Percentiles rank a stretch among this genome's conserved stretches.
Conservation (phyloP, 2,329 filamentous ascomycete genomes). For the Eutypella sp. region DNA sequence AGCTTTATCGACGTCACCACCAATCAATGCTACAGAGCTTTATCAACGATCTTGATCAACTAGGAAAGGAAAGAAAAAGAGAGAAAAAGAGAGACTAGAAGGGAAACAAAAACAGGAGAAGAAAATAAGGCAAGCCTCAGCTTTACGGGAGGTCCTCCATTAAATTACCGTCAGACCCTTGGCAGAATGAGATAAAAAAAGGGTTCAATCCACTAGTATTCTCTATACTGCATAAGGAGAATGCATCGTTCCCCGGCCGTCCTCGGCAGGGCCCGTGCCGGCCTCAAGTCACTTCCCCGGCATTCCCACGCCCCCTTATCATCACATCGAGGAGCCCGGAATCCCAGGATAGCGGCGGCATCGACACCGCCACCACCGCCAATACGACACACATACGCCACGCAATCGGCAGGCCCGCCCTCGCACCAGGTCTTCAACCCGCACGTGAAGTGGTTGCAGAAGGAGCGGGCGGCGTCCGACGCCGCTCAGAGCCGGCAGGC, state of each 20-base stretch:
- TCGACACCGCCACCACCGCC: slow-evolving; percentile 6
- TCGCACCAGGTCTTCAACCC: slow-evolving; percentile 89
- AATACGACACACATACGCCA: slow-evolving; percentile 62
- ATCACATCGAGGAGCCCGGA: not conserved
- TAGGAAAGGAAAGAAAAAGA: too few relatives aligned
- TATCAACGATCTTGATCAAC: too few relatives aligned
- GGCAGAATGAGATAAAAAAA: too few relatives aligned
- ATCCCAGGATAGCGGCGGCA: slow-evolving; percentile 6
- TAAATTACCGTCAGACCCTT: too few relatives aligned
- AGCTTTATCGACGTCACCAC: not conserved
- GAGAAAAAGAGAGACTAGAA: too few relatives aligned
- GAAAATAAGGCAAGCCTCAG: too few relatives aligned
- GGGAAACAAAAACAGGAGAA: too few relatives aligned
- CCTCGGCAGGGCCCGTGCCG: too few relatives aligned
- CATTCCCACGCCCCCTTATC: not conserved
- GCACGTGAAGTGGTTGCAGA: slow-evolving; percentile 82
- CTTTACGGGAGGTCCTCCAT: too few relatives aligned
- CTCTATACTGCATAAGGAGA: not conserved
- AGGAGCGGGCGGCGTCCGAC: slow-evolving; percentile 74
- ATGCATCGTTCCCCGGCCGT: not conserved
- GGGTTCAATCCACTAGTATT: too few relatives aligned
- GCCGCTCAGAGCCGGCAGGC: slow-evolving; percentile 68
- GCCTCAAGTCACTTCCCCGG: not conserved
- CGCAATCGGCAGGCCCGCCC: slow-evolving; percentile 70
- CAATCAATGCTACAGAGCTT: not conserved